phyloP scores from a whole-genome alignment of 1,139 yeast genomes.

The Candida mesenterica region DNA sequence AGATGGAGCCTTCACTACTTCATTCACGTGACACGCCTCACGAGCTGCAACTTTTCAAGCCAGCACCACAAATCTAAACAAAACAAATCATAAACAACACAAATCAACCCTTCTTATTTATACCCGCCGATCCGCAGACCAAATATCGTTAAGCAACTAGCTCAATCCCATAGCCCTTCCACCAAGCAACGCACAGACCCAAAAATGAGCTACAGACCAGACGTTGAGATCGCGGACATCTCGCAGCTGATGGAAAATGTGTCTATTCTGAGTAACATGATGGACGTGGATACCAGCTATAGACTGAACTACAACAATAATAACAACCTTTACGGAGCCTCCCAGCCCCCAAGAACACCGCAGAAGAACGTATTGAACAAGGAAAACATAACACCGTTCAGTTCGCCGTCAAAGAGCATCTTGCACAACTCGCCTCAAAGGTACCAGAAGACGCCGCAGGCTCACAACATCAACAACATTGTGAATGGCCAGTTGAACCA shows the following conservation, averaged over 20 bases:
- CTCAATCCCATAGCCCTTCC: too few species aligned
- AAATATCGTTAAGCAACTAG: too few species aligned
- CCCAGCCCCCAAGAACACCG: constrained; percentile 17
- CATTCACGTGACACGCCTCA: not conserved
- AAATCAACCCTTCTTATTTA: constrained; percentile 2
- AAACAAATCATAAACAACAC: constrained; percentile 2
- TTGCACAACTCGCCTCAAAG: constrained; percentile 34
- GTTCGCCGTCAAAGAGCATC: constrained; percentile 44
- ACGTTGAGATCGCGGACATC: constrained; percentile 31
- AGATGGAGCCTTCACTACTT: not conserved
- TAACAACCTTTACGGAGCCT: not conserved
- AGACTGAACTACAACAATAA: constrained; percentile 16
- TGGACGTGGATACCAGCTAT: constrained; percentile 43
- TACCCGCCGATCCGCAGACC: not conserved
- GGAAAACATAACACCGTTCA: constrained; percentile 46
- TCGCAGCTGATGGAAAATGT: constrained; percentile 49
- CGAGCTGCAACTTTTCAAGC: too few species aligned
- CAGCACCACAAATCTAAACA: constrained; percentile 8
- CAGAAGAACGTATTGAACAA: constrained; percentile 29
- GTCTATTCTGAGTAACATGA: constrained; percentile 33
- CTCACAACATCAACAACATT: constrained; percentile 5
- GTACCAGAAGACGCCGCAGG: constrained; percentile 5
- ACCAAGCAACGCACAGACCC: too few species aligned
- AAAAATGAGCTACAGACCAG: too few species aligned
- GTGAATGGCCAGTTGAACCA: constrained; percentile 2